Conservation (phyloP, 1,139 yeast genomes). For the Debaryomyces subglobosus region DNA sequence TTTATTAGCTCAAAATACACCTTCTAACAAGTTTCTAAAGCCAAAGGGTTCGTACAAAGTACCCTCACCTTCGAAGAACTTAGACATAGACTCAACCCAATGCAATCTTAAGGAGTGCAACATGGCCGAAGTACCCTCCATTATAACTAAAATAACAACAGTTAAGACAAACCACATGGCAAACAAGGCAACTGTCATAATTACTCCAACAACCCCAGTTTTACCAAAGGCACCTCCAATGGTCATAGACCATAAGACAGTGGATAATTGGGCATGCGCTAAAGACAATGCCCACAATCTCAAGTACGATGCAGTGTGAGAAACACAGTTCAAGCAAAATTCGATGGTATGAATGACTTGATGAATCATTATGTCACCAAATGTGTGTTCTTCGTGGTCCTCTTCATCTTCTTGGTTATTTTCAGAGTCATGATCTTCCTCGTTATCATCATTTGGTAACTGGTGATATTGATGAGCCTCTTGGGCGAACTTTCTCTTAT, state of each 20-base stretch:
- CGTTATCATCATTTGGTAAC: conserved; percentile 26
- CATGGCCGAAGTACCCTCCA: conserved; percentile 92
- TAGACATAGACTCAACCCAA: conserved; percentile 89
- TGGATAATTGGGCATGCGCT: conserved; percentile 77
- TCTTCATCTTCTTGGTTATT: conserved; percentile 50
- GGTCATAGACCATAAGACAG: conserved; percentile 81
- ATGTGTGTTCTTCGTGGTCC: conserved; percentile 58
- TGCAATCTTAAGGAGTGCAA: conserved; percentile 80
- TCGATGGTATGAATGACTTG: conserved; percentile 82
- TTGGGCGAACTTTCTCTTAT: conserved; percentile 44
- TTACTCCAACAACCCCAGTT: conserved; percentile 52
- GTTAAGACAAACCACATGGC: conserved; percentile 82
- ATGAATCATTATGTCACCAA: conserved; percentile 78
- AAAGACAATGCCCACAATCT: conserved; percentile 80
- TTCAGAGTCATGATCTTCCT: conserved; percentile 29
- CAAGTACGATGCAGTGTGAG: conserved; percentile 78
- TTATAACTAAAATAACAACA: conserved; percentile 70
- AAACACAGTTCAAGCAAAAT: conserved; percentile 76
- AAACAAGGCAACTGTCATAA: conserved; percentile 61
- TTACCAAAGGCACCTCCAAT: conserved; percentile 57
- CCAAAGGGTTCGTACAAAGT: conserved; percentile 69
- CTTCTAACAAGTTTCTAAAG: conserved; percentile 43
- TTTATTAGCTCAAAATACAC: conserved; percentile 23
- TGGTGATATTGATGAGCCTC: conserved; percentile 42
- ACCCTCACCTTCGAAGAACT: conserved; percentile 85